Evolutionary conservation across 2,329 filamentous ascomycete species (phyloP), one percentile per base, ranked within the genome.

Genomic region (Fusarium sterilihyphosum): DNA sequence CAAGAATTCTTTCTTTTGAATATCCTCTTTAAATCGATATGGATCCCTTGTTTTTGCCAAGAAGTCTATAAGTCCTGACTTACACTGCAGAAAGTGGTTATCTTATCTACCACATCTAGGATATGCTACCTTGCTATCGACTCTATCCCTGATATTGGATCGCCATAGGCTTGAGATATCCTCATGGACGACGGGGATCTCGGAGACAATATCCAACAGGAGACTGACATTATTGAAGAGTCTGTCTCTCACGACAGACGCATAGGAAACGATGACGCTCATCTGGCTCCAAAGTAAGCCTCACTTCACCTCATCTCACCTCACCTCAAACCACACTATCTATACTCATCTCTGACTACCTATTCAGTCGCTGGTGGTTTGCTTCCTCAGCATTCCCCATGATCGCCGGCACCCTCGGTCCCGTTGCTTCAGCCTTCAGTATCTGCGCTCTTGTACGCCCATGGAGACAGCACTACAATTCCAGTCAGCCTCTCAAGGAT

Each of bases 341-440:
- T 43, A 17, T 49, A 26, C 16, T 41, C 8, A 26, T 47, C 6
- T 35, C 37, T 65, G 16, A 44, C 46, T 16, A 31, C 29, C 29
- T 53, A 17, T 26, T 37, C 66, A 90, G 88, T 65, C 88, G 88
- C 26, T 92, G 89, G 89, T 92, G 89, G 89, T 88, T 91, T 77
- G 87, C 89, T 33, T 90, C 89, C 6, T 89, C 90, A 3, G 89
- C 88, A 16, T 91, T 95, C 72, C 93, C 93, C 38, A 90, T 98
- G 80, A 88, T 96, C 17, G 94, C 95, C 5, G 95, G 94, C 40
- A 94, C 95, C 0, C 88, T 96, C 6, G 94, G 94, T 2, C 95
- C 95, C 1, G 89, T 97, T 16, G 95, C 95, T 6, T 97, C 95
- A 66, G 91, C 96, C 37, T 93, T 96, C 82, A 96, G 93, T 65